Evolutionary conservation across 192 early-diverging fungal species (phyloP).

Genomic region (Entophlyctis luteolus): DNA sequence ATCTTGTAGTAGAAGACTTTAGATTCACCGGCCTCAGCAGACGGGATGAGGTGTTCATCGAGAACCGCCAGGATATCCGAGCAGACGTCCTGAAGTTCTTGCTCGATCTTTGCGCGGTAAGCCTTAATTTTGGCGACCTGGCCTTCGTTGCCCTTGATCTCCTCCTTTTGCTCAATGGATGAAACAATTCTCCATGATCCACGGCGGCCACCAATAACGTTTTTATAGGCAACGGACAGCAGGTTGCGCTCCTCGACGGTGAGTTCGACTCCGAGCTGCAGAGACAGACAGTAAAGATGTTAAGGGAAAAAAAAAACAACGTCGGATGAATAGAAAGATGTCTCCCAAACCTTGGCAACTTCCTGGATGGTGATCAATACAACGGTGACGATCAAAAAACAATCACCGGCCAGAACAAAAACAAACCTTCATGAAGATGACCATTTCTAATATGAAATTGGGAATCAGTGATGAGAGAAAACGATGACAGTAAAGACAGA

Average conservation of each 20-base stretch:
- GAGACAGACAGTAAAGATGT: slow-evolving; percentile 43
- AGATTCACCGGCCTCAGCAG: slow-evolving; percentile 91
- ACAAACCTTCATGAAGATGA: slow-evolving; percentile 73
- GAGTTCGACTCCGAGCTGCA: slow-evolving; percentile 82
- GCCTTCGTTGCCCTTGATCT: slow-evolving; percentile 81
- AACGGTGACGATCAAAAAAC: neutral
- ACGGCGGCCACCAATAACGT: slow-evolving; percentile 98
- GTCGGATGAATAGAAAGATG: too few relatives aligned
- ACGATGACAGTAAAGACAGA: slow-evolving; percentile 7
- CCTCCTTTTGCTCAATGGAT: slow-evolving; percentile 99
- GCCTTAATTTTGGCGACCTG: slow-evolving; percentile 92
- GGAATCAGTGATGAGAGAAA: neutral
- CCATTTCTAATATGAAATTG: slow-evolving; percentile 86
- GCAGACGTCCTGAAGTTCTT: slow-evolving; percentile 92
- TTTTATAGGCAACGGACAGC: slow-evolving; percentile 99
- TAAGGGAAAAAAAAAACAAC: too few relatives aligned
- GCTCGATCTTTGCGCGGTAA: slow-evolving; percentile 93
- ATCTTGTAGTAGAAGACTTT: slow-evolving; percentile 99
- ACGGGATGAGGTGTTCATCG: slow-evolving; percentile 83
- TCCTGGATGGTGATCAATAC: slow-evolving; percentile 43
- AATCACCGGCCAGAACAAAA: neutral
- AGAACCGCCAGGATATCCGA: slow-evolving; percentile 90
- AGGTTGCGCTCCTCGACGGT: slow-evolving; percentile 98
- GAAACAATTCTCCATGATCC: slow-evolving; percentile 99
- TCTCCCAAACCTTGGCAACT: slow-evolving; percentile 80